A percentile compares a stretch with the other conserved stretches of the same genome.
These are phyloP conservation scores for Metarhizium brunneum DNA, from an alignment of 2,329 filamentous ascomycete genomes.

Conservation along the genomic window DNA sequence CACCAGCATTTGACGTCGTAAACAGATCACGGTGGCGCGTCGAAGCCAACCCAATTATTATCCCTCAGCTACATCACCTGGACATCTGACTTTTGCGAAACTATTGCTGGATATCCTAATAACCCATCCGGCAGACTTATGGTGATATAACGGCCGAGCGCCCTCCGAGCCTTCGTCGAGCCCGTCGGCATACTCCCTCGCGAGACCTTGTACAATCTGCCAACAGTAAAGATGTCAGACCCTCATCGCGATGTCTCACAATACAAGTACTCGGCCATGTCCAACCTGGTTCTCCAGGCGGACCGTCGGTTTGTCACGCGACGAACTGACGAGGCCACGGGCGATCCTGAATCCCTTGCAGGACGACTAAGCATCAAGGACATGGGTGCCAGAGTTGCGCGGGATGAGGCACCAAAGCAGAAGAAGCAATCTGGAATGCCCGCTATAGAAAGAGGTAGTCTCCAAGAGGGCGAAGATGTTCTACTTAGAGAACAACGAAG, in stretches of 20 bases:
- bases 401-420: conserved; percentile 70
- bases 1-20: neutral
- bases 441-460: conserved; percentile 63
- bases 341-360: conserved; percentile 93
- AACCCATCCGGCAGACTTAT: conserved; percentile 19
- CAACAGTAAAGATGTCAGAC: conserved; percentile 56
- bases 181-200: conserved; percentile 22
- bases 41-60: conserved; percentile 14
- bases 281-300: conserved; percentile 99
- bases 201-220: conserved; percentile 14
- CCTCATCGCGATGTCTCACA: conserved; percentile 78
- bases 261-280: conserved; percentile 99
- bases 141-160: conserved; percentile 24
- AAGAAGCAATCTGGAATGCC: conserved; percentile 64
- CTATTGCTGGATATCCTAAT: conserved; percentile 6
- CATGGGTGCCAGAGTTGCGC: conserved; percentile 80
- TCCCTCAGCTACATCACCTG: conserved; percentile 12
- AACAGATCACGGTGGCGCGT: conserved; percentile 4
- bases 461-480: conserved; percentile 76
- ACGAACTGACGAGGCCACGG: conserved; percentile 87
- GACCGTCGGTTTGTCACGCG: conserved; percentile 92
- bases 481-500: conserved; percentile 78
- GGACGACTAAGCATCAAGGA: conserved; percentile 88
- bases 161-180: conserved; percentile 27
- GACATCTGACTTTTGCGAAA: conserved; percentile 6